Percentiles rank a stretch among this genome's conserved stretches.
Conservation (phyloP, 1,139 yeast species). For the Protomyces inundatus region DNA sequence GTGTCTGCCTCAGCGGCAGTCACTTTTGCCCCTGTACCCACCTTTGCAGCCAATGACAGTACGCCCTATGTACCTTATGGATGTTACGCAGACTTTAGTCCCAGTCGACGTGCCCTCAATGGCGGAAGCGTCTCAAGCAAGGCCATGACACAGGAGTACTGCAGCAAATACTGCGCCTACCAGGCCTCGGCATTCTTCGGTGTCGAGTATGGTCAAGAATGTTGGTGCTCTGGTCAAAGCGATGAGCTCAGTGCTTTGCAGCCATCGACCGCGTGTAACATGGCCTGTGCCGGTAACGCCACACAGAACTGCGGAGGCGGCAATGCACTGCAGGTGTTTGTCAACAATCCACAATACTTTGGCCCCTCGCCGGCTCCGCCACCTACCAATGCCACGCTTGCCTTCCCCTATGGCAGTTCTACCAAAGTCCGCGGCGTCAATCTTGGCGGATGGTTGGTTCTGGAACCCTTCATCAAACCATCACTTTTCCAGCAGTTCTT, state of each 20-base stretch:
- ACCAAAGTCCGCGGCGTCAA: conserved; percentile 58
- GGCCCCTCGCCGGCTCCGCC: too few relatives aligned
- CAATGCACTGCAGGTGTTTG: neutral
- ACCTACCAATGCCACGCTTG: too few relatives aligned
- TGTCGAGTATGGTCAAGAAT: neutral
- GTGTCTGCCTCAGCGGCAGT: neutral
- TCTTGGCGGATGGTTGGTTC: conserved; percentile 83
- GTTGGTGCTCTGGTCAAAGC: neutral
- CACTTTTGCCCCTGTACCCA: neutral
- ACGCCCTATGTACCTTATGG: neutral
- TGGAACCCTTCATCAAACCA: conserved; percentile 39
- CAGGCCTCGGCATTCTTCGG: neutral
- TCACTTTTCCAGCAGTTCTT: conserved; percentile 43
- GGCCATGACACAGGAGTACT: neutral
- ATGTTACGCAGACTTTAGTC: neutral
- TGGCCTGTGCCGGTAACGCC: conserved; percentile 2
- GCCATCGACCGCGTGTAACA: neutral
- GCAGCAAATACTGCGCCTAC: neutral
- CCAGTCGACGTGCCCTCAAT: neutral
- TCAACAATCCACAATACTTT: neutral
- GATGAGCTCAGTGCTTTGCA: neutral
- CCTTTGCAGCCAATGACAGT: neutral
- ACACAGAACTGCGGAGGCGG: neutral
- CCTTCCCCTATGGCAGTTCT: too few relatives aligned
- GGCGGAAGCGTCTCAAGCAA: neutral